Base-by-base conservation (phyloP, 345 rosid genomes). In the Eucalyptus tenuipes region DNA sequence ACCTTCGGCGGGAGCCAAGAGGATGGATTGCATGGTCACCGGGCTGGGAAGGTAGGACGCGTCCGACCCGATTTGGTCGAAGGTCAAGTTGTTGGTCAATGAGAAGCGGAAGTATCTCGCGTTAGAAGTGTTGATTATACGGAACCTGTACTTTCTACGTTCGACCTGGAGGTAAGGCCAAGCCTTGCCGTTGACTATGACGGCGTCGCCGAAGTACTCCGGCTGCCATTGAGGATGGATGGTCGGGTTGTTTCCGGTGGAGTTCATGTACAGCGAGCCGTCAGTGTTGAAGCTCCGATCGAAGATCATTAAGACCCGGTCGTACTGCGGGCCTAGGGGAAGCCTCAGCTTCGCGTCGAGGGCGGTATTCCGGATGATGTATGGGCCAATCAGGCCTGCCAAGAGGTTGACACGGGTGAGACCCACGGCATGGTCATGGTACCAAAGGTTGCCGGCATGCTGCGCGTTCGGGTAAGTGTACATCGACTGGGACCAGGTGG, bases 171-270 rank as follows among this genome's bases (percentile, higher is more conserved):
- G 3, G 13, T 88, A 88, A 0, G 99, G 99, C 99, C 99, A 96
- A 2, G 96, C 97, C 90, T 97, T 97, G 2, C 99, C 99, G 40
- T 96, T 97, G 2, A 97, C 99, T 1, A 96, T 86, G 81, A 96
- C 94, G 0, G 89, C 94, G 2, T 95, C 96, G 1, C 99, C 99
- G 44, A 95, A 97, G 84, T 96, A 97, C 64, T 97, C 99, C 0
- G 99, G 98, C 52, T 92, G 98, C 99, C 99, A 97, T 33, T 97
- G 99, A 4, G 98, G 99, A 66, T 97, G 99, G 87, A 97, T 95
- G 0, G 89, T 82, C 5, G 98, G 99, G 61, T 96, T 97, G 90
- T 97, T 95, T n/a, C 99, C 99, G 0, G 95, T 95, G 50, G 94
- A 92, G 27, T 93, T 94, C 96, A 97, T 94, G 94, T 95, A 96